Evolutionary conservation across 2,329 filamentous ascomycete species (phyloP).

Genomic region (Lasiodiplodia hormozganensis): DNA sequence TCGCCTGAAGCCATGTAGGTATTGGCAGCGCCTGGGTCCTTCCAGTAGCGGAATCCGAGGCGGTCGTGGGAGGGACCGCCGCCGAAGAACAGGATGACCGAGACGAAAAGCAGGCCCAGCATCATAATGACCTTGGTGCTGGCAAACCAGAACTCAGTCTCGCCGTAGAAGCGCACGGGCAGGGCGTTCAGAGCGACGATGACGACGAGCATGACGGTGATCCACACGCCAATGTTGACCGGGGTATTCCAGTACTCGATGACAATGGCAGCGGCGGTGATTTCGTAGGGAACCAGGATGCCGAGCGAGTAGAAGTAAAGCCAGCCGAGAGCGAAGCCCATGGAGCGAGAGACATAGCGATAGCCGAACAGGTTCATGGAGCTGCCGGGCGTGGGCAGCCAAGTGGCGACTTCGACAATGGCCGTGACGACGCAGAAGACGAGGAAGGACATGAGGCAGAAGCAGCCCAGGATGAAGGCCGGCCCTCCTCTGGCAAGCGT

Average conservation of each 20-base stretch:
- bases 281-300: constrained; percentile 47
- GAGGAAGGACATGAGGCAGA: constrained; percentile 53
- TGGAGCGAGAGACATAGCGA: constrained; percentile 52
- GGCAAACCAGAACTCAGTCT: constrained; percentile 63
- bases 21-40: constrained; percentile 57
- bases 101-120: constrained; percentile 59
- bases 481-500: constrained; percentile 50
- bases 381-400: constrained; percentile 63
- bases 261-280: constrained; percentile 46
- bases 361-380: constrained; percentile 59
- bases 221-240: constrained; percentile 51
- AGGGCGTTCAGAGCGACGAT: constrained; percentile 55
- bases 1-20: constrained; percentile 55
- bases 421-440: constrained; percentile 57
- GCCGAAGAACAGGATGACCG: constrained; percentile 64
- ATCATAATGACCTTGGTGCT: constrained; percentile 60
- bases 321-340: constrained; percentile 57
- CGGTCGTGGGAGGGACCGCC: constrained; percentile 59
- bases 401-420: constrained; percentile 63
- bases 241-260: constrained; percentile 49
- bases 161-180: constrained; percentile 59
- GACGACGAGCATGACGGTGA: constrained; percentile 46
- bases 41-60: constrained; percentile 61
- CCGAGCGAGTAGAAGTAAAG: constrained; percentile 45
- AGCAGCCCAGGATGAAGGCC: constrained; percentile 53